Conservation (phyloP, 257 asterid species). For the Verbena officinalis region DNA sequence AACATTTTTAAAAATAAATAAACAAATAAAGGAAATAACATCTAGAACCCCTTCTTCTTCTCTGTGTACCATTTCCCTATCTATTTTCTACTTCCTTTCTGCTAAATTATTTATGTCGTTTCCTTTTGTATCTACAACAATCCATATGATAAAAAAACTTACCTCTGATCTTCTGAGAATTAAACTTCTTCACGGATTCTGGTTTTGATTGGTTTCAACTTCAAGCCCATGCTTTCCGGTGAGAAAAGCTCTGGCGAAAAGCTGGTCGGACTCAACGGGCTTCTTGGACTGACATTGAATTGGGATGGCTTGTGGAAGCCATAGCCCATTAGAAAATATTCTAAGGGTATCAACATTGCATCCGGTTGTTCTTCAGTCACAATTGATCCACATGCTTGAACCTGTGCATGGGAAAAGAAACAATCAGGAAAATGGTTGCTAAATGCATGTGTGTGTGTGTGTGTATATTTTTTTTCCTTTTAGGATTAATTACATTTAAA, state of each 20-base stretch:
- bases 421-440: neutral
- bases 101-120: conserved; percentile 3
- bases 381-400: conserved; percentile 69
- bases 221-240: conserved; percentile 80
- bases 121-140: conserved; percentile 18
- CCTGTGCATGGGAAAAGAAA: conserved; percentile 35
- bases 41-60: conserved; percentile 8
- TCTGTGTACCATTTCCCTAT: neutral
- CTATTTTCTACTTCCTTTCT: conserved; percentile 9
- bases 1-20: neutral
- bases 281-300: conserved; percentile 61
- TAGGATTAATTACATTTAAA: too few species aligned
- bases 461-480: too few species aligned
- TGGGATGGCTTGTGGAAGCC: conserved; percentile 60
- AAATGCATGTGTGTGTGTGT: neutral
- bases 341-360: conserved; percentile 66
- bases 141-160: conserved; percentile 31
- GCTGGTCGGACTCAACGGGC: conserved; percentile 71
- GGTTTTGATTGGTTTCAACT: conserved; percentile 68
- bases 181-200: conserved; percentile 32
- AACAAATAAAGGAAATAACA: neutral
- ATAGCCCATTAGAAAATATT: conserved; percentile 63
- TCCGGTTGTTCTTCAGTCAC: conserved; percentile 75
- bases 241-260: conserved; percentile 71
- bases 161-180: conserved; percentile 27